Percentiles rank a stretch among this genome's conserved stretches.
Evolutionary conservation across 192 early-diverging fungal genomes (phyloP).

Genomic region (Coemansia sp.): DNA sequence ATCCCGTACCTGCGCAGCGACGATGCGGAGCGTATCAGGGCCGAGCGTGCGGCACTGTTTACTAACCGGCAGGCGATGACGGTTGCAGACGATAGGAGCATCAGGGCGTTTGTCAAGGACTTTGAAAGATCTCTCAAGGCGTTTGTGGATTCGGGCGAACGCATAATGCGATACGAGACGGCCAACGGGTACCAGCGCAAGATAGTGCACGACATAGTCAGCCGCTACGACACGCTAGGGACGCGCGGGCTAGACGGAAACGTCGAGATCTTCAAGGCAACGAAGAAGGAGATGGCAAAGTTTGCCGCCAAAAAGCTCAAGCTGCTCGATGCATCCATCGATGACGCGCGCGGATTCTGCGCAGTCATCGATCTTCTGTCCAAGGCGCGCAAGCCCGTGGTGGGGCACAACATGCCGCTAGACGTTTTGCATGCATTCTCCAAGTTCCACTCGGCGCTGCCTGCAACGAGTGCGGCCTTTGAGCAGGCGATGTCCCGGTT

Average conservation of each 20-base stretch:
- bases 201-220: constrained; percentile 78
- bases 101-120: constrained; percentile 19
- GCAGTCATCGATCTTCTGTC: constrained; percentile 78
- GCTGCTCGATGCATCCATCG: constrained; percentile 49
- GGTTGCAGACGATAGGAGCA: constrained; percentile 17
- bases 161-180: constrained; percentile 32
- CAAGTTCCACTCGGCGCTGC: constrained; percentile 76
- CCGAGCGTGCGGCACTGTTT: constrained; percentile 25
- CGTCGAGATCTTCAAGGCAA: constrained; percentile 48
- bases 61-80: constrained; percentile 20
- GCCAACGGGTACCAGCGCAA: constrained; percentile 68
- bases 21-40: constrained; percentile 19
- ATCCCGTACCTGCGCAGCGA: constrained; percentile 64
- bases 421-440: constrained; percentile 82
- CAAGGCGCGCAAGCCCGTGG: constrained; percentile 70
- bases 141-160: constrained; percentile 21
- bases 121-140: constrained; percentile 20
- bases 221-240: constrained; percentile 45
- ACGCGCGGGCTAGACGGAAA: constrained; percentile 38
- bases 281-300: constrained; percentile 38
- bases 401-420: constrained; percentile 89
- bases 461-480: constrained; percentile 68
- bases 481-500: constrained; percentile 61
- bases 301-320: constrained; percentile 24
- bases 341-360: constrained; percentile 68